phyloP scores from a whole-genome alignment of 2,329 filamentous ascomycete species.

The Drechslerella dactyloides region DNA sequence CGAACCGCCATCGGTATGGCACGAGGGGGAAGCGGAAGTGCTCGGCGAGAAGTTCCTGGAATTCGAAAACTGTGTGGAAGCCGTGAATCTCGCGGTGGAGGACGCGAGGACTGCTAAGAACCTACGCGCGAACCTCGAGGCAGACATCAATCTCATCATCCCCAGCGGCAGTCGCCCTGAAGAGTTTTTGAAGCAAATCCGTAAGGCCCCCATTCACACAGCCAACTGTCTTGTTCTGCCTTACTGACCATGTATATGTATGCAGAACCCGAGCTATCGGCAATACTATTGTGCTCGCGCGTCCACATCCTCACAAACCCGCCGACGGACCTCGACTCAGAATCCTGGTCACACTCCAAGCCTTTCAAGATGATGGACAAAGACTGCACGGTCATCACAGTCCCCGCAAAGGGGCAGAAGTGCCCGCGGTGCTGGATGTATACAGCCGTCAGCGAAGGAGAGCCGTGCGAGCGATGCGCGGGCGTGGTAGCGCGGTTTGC shows the following conservation, averaged over 20 bases:
- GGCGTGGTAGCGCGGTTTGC: slow-evolving; percentile 63
- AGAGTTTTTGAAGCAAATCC: slow-evolving; percentile 59
- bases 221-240: slow-evolving; percentile 55
- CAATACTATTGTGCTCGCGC: slow-evolving; percentile 46
- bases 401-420: slow-evolving; percentile 67
- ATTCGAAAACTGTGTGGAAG: slow-evolving; percentile 67
- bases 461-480: slow-evolving; percentile 76
- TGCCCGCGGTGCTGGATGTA: slow-evolving; percentile 91
- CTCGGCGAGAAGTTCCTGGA: slow-evolving; percentile 50
- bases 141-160: slow-evolving; percentile 68
- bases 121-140: slow-evolving; percentile 66
- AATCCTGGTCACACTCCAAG: slow-evolving; percentile 60
- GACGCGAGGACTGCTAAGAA: slow-evolving; percentile 70
- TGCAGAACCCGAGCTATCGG: slow-evolving; percentile 54
- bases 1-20: slow-evolving; percentile 33
- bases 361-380: slow-evolving; percentile 49
- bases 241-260: slow-evolving; percentile 53
- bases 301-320: slow-evolving; percentile 56
- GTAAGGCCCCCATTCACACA: slow-evolving; percentile 55
- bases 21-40: slow-evolving; percentile 34
- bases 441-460: slow-evolving; percentile 69
- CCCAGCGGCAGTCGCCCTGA: slow-evolving; percentile 57
- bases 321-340: slow-evolving; percentile 57
- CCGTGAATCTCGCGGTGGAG: slow-evolving; percentile 79
- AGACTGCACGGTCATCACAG: slow-evolving; percentile 54